These are phyloP conservation scores for Camellia lanceoleosa DNA, from an alignment of 148 eudicot genomes.

Conservation along the genomic window DNA sequence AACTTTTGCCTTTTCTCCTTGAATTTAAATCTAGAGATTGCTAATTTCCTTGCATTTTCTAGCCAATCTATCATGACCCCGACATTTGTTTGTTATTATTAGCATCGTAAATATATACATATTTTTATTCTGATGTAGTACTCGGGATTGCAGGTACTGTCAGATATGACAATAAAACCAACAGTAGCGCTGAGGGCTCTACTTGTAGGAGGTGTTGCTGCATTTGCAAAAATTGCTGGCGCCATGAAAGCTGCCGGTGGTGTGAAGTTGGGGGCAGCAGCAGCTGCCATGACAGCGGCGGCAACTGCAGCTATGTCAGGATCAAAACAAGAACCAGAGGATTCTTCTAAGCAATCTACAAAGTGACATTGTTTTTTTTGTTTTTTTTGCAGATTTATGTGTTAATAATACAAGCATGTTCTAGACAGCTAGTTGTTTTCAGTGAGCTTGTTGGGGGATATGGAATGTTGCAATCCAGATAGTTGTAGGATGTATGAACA, in stretches of 20 bases:
- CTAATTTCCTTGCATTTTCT: not conserved
- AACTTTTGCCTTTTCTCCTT: no score
- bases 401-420: conserved; percentile 7
- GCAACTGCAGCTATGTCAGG: conserved; percentile 80
- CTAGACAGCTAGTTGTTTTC: not conserved
- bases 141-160: conserved; percentile 13
- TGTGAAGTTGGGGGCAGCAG: conserved; percentile 81
- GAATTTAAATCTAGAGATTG: not conserved
- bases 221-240: conserved; percentile 73
- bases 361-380: conserved; percentile 28
- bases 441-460: not conserved
- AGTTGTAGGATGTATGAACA: not conserved
- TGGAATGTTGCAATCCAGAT: not conserved
- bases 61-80: not conserved
- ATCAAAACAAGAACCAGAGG: conserved; percentile 54
- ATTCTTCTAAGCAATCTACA: conserved; percentile 21
- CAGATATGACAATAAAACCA: conserved; percentile 67
- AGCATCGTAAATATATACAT: not conserved
- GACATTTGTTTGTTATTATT: not conserved
- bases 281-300: conserved; percentile 86
- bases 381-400: not conserved
- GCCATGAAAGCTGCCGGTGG: conserved; percentile 90
- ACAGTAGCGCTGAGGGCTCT: conserved; percentile 90
- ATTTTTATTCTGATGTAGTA: not conserved
- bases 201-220: conserved; percentile 86